phyloP scores from a whole-genome alignment of 257 asterid species.

The Jasminum sambac region DNA sequence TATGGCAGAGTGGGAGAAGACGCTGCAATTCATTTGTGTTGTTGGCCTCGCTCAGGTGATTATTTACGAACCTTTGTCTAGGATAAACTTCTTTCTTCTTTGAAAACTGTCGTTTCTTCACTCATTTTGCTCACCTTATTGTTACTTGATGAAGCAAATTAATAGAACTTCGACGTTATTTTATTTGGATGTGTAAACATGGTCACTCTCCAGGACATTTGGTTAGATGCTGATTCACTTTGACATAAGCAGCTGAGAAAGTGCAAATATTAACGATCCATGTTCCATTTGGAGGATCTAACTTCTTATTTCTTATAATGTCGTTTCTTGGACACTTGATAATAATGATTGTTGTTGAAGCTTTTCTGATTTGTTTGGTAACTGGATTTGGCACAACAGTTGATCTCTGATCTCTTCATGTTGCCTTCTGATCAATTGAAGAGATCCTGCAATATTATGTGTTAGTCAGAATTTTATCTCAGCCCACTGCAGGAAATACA shows the following conservation, averaged over 20 bases:
- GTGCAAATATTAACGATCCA: background rate
- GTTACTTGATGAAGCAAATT: background rate
- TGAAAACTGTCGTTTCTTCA: background rate
- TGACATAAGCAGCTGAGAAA: background rate
- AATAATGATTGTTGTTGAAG: background rate
- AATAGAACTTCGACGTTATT: background rate
- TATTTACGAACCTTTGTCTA: constrained; percentile 18
- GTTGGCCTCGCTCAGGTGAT: constrained; percentile 72
- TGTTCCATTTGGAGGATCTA: background rate
- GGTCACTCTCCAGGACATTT: background rate
- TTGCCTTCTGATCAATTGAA: background rate
- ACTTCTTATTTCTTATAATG: background rate
- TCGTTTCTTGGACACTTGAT: background rate
- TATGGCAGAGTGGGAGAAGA: constrained; percentile 82
- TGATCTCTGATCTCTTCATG: background rate
- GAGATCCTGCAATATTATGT: background rate
- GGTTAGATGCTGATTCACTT: background rate
- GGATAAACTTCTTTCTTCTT: background rate
- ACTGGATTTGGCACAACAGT: background rate
- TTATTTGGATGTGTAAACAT: background rate
- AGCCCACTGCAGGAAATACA: background rate
- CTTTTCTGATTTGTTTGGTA: background rate
- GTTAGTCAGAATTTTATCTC: background rate
- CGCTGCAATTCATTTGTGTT: constrained; percentile 66
- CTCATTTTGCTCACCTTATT: background rate